These are phyloP conservation scores for Sodiomyces alkalinus DNA, from an alignment of 2,329 filamentous ascomycete genomes.

Conservation along the genomic window DNA sequence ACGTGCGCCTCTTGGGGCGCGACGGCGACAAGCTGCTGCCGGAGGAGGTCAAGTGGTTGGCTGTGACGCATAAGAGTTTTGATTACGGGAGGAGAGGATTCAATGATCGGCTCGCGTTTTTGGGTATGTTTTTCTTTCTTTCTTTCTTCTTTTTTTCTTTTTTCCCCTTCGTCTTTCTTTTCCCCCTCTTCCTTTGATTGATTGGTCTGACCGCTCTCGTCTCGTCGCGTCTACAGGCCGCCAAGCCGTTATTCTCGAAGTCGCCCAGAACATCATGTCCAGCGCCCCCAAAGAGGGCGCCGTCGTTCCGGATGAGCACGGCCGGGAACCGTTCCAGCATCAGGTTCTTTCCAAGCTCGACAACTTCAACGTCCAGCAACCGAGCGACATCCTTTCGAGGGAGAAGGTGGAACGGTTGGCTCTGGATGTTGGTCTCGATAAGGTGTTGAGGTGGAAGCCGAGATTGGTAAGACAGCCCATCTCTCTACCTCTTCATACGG, in stretches of 20 bases:
- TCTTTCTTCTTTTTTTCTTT: no score
- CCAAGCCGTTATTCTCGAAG: constrained; percentile 13
- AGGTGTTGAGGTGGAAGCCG: constrained; percentile 80
- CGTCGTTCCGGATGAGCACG: constrained; percentile 27
- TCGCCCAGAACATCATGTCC: constrained; percentile 38
- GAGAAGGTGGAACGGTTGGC: constrained; percentile 54
- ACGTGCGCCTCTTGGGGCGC: constrained; percentile 58
- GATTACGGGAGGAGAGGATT: constrained; percentile 88
- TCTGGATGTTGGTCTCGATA: constrained; percentile 50
- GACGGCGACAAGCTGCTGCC: constrained; percentile 60
- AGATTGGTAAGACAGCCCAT: constrained; percentile 43
- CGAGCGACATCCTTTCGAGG: constrained; percentile 47
- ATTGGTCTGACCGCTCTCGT: neutral
- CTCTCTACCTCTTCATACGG: constrained; percentile 1
- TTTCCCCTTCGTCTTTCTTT: neutral
- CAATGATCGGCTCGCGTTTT: constrained; percentile 82
- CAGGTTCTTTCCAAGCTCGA: constrained; percentile 57
- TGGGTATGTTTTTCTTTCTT: constrained; percentile 41
- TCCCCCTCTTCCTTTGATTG: constrained; percentile 1
- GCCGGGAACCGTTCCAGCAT: constrained; percentile 53
- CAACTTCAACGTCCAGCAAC: constrained; percentile 48
- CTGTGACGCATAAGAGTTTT: constrained; percentile 95
- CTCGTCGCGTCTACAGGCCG: no score
- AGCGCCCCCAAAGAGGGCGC: constrained; percentile 22
- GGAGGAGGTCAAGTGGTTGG: constrained; percentile 92